Evolutionary conservation across 192 early-diverging fungal genomes (phyloP), one percentile per base, ranked within the genome.

Genomic region (Coemansia asiatica): DNA sequence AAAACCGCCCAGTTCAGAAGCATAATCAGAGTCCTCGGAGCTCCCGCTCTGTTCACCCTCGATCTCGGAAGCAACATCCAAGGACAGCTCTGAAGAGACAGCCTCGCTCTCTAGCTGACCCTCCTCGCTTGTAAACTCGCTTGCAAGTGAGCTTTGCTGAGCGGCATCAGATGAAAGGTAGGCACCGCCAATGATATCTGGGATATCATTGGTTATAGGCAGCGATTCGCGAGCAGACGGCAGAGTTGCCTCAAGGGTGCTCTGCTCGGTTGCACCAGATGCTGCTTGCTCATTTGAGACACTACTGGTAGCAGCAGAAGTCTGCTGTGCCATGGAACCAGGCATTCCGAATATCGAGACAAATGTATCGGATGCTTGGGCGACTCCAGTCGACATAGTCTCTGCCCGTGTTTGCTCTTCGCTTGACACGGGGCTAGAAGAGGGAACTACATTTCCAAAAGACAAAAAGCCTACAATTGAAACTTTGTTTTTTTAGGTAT

Each of bases 311-410:
- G 9, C 57, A 38, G 19, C 3, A 18, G n/a, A 4, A 40, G 35
- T n/a, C 15, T 6, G 3, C 19, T 36, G 19, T 38, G 31, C 1
- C 28, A 38, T 38, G 19, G 31, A 1, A 10, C 33, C 56, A 57
- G 58, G 15, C 22, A 40, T 60, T 46, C 22, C 58, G 36, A 57
- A 57, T 33, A 50, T 21, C 25, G 18, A 61, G 51, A 29, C 38
- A 2, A 59, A 27, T 5, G 68, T 59, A 10, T 59, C 23, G 18
- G n/a, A 15, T 33, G 35, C 38, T 38, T 26, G 21, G 25, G 57
- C 4, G 12, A 16, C 8, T 46, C 53, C 22, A 10, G 38, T 28
- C 4, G 50, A 22, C 21, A 6, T 21, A 23, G 3, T 27, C 7
- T 53, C 50, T 23, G 50, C 2, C 50, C 26, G 6, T 26, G 8